Evolutionary conservation across 208 protist genomes (phyloP).

Genomic region (Crithidia bombi): DNA sequence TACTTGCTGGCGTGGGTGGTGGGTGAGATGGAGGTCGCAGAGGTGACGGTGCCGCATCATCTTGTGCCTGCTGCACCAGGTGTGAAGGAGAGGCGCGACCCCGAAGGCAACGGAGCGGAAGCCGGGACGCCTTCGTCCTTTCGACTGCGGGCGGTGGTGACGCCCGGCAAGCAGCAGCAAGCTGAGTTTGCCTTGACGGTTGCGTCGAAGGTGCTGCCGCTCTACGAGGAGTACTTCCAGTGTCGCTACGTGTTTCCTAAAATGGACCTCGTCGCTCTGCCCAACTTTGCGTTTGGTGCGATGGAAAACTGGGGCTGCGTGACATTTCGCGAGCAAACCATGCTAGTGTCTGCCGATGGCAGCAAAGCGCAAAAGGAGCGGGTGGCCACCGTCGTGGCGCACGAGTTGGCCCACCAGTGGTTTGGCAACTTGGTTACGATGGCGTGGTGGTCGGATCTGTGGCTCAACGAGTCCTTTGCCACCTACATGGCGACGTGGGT

Average conservation of each 20-base stretch:
- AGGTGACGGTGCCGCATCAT: conserved; percentile 12
- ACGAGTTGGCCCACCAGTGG: conserved; percentile 98
- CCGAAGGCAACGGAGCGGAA: background rate
- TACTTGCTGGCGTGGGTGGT: conserved; percentile 97
- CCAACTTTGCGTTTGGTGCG: conserved; percentile 94
- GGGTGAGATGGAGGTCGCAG: conserved; percentile 81
- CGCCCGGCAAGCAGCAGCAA: conserved; percentile 49
- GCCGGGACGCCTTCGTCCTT: background rate
- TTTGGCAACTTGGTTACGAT: conserved; percentile 99
- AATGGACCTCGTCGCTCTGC: conserved; percentile 95
- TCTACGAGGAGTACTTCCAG: conserved; percentile 88
- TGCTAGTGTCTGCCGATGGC: conserved; percentile 65
- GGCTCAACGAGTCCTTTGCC: conserved; percentile 98
- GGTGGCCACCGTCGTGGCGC: conserved; percentile 87
- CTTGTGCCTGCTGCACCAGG: conserved; percentile 29
- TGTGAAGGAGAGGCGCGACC: background rate
- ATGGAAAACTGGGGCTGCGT: conserved; percentile 99
- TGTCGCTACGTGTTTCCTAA: conserved; percentile 94
- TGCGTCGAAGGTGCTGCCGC: conserved; percentile 59
- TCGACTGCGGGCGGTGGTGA: conserved; percentile 60
- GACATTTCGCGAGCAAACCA: conserved; percentile 92
- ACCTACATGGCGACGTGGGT: conserved; percentile 87
- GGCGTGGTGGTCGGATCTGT: conserved; percentile 97
- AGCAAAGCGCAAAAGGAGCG: conserved; percentile 50
- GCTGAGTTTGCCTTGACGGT: conserved; percentile 84